These are phyloP conservation scores for Auricularia cornea DNA, from an alignment of 768 basidiomycete species.

Conservation along the genomic window DNA sequence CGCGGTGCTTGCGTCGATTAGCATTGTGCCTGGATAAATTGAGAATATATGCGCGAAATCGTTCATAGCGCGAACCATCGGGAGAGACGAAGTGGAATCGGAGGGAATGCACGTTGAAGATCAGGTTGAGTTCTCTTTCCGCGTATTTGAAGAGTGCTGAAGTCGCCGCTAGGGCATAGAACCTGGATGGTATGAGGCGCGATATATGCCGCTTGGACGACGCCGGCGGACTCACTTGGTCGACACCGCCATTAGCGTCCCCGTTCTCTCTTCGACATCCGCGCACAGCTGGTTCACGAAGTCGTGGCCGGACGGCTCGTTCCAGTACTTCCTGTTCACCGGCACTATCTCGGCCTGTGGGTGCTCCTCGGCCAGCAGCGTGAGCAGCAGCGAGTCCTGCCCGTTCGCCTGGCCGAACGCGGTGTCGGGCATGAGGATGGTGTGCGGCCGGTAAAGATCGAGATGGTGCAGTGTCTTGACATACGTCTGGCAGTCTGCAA, in stretches of 20 bases:
- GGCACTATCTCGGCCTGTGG: slow-evolving; percentile 58
- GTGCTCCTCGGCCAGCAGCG: slow-evolving; percentile 68
- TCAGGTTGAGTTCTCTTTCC: slow-evolving; percentile 58
- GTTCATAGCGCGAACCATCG: slow-evolving; percentile 34
- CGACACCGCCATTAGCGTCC: slow-evolving; percentile 65
- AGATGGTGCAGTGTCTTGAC: slow-evolving; percentile 83
- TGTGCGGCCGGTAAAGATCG: slow-evolving; percentile 61
- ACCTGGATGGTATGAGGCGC: too few species aligned
- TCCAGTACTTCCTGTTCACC: slow-evolving; percentile 77
- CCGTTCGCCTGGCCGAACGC: slow-evolving; percentile 8
- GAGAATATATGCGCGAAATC: not conserved
- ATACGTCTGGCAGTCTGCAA: slow-evolving; percentile 46
- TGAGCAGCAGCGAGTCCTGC: slow-evolving; percentile 51
- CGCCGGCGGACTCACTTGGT: slow-evolving; percentile 50
- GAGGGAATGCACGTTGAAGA: slow-evolving; percentile 62
- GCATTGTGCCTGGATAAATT: slow-evolving; percentile 64
- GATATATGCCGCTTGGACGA: not conserved
- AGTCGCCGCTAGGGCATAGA: slow-evolving; percentile 79
- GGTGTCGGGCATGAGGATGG: slow-evolving; percentile 77
- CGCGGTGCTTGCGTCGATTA: slow-evolving; percentile 86
- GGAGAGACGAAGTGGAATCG: slow-evolving; percentile 69
- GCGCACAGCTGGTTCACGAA: slow-evolving; percentile 71
- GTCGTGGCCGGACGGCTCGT: slow-evolving; percentile 65
- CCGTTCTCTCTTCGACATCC: slow-evolving; percentile 75
- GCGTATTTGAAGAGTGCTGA: slow-evolving; percentile 84